Percentiles rank a stretch among this genome's conserved stretches.
These are phyloP conservation scores for Schizosaccharomyces octosporus DNA, from an alignment of 805 yeast genomes.

Conservation along the genomic window DNA sequence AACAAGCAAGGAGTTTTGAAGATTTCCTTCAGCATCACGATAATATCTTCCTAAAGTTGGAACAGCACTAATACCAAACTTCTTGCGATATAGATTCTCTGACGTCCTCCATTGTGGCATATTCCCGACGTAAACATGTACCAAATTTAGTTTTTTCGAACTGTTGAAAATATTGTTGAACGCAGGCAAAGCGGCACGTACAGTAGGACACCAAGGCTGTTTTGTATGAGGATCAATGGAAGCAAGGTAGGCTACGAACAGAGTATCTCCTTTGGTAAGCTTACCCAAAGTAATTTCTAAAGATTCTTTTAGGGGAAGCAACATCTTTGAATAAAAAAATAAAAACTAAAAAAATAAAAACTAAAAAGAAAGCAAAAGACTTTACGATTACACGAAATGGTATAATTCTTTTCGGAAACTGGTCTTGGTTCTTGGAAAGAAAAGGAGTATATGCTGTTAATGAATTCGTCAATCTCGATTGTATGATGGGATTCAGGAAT, in stretches of 20 bases:
- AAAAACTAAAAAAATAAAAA: too few relatives aligned
- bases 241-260: not conserved
- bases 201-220: constrained; percentile 1
- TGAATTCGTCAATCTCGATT: too few relatives aligned
- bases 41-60: not conserved
- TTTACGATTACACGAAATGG: too few relatives aligned
- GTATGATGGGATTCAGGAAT: too few relatives aligned
- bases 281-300: not conserved
- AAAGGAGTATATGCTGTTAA: too few relatives aligned
- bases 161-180: not conserved
- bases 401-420: too few relatives aligned
- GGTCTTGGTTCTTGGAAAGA: too few relatives aligned
- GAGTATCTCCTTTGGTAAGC: not conserved
- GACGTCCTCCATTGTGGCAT: not conserved
- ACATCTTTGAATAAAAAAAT: not conserved
- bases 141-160: not conserved
- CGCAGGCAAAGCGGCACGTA: not conserved
- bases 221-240: not conserved
- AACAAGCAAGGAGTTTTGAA: not conserved
- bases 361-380: too few relatives aligned
- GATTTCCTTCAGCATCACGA: not conserved
- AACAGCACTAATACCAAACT: not conserved
- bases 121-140: not conserved
- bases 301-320: not conserved
- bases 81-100: not conserved